Conservation (phyloP, 2,329 filamentous ascomycete species). For the Cryphonectria radicalis region DNA sequence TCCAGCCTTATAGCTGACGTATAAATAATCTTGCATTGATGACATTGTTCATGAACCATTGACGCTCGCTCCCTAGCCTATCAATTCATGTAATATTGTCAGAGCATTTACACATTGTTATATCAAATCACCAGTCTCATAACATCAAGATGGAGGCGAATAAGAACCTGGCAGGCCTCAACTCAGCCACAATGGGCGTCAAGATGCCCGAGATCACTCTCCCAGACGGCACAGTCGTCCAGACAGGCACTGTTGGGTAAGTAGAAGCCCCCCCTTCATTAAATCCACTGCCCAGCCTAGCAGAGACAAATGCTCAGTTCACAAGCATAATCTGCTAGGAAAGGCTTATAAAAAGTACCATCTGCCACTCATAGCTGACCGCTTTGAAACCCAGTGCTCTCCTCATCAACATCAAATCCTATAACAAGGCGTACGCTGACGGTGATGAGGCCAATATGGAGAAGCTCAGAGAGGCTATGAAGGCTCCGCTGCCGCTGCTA, state of each 20-base stretch:
- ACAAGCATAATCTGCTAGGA: background rate
- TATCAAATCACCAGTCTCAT: background rate
- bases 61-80: background rate
- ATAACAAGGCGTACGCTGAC: conserved; percentile 34
- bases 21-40: background rate
- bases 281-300: background rate
- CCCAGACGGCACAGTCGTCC: conserved; percentile 36
- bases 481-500: conserved; percentile 33
- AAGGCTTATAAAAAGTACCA: no score
- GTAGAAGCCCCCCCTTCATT: conserved; percentile 1
- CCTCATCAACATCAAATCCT: conserved; percentile 35
- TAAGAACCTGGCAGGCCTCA: conserved; percentile 33
- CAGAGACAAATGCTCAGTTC: background rate
- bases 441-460: conserved; percentile 30
- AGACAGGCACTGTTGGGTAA: conserved; percentile 38
- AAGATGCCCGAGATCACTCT: conserved; percentile 37
- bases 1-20: background rate
- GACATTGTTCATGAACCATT: background rate
- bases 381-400: conserved; percentile 30
- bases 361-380: background rate
- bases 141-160: background rate
- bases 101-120: background rate
- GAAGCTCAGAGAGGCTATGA: conserved; percentile 32
- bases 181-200: conserved; percentile 35
- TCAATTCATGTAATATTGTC: background rate